Evolutionary conservation across 1,284 basidiomycete genomes (phyloP).

Genomic region (Irpex sp.): DNA sequence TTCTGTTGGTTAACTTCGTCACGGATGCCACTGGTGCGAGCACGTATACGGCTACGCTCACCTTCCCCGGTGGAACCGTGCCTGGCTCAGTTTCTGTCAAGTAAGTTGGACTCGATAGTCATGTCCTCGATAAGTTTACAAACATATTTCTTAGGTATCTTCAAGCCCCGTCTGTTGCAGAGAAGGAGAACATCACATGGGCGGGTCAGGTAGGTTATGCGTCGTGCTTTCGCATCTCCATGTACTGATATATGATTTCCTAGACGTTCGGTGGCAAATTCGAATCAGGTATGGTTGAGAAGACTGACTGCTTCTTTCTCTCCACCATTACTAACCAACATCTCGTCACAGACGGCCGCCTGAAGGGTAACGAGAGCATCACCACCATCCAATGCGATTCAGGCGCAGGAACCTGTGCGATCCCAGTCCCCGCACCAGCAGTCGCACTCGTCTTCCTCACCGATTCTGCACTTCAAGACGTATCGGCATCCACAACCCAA

Average conservation of each 20-base stretch:
- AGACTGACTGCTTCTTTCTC: not conserved
- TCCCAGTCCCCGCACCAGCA: constrained; percentile 49
- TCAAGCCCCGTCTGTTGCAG: constrained; percentile 46
- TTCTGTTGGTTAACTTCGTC: constrained; percentile 69
- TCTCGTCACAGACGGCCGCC: constrained; percentile 40
- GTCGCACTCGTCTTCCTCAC: constrained; percentile 54
- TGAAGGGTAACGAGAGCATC: constrained; percentile 38
- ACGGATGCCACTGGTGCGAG: constrained; percentile 46
- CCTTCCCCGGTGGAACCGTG: constrained; percentile 37
- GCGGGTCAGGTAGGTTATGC: constrained; percentile 34
- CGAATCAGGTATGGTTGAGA: constrained; percentile 30
- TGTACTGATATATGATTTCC: not conserved
- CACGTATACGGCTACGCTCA: constrained; percentile 42
- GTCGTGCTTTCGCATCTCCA: not conserved
- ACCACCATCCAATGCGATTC: constrained; percentile 41
- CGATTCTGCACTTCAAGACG: constrained; percentile 30
- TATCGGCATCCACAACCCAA: constrained; percentile 25
- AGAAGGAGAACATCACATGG: constrained; percentile 74
- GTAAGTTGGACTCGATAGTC: constrained; percentile 29
- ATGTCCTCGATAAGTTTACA: not conserved
- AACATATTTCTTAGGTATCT: constrained; percentile 42
- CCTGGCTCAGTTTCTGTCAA: constrained; percentile 45
- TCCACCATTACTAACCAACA: not conserved
- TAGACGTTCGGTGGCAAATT: constrained; percentile 70
- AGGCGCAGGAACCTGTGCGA: constrained; percentile 37